A percentile compares a stretch with the other conserved stretches of the same genome.
These are phyloP conservation scores for Pyrus bretschneideri DNA, from an alignment of 306 rosid genomes.

Conservation along the genomic window DNA sequence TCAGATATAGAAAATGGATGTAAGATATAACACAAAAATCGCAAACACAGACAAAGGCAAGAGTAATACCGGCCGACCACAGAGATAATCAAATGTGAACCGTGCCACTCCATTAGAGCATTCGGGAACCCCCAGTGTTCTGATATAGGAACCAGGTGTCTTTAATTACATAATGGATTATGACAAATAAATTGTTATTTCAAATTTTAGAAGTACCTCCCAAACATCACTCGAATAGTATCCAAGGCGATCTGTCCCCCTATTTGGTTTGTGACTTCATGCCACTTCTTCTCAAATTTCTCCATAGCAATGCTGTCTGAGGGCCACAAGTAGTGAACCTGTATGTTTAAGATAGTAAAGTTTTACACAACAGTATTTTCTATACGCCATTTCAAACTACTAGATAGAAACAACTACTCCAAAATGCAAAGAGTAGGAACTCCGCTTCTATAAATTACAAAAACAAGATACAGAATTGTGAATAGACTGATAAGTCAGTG, in stretches of 20 bases:
- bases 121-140: constrained; percentile 74
- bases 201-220: constrained; percentile 50
- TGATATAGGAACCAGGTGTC: constrained; percentile 26
- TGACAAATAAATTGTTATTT: constrained; percentile 3
- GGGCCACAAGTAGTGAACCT: constrained; percentile 82
- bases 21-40: background rate
- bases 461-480: background rate
- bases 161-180: constrained; percentile 1
- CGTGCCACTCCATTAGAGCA: constrained; percentile 81
- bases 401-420: background rate
- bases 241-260: constrained; percentile 45
- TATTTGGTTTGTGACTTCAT: constrained; percentile 38
- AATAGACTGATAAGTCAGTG: background rate
- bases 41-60: constrained; percentile 16
- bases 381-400: background rate
- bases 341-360: constrained; percentile 20
- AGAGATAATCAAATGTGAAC: constrained; percentile 76
- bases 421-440: background rate
- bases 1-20: background rate
- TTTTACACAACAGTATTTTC: background rate
- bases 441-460: background rate
- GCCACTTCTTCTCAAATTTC: constrained; percentile 76
- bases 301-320: constrained; percentile 36
- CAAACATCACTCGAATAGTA: constrained; percentile 83
- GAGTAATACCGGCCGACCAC: constrained; percentile 75